Conservation (phyloP, 2,329 filamentous ascomycete species). For the Penicillium sp. region DNA sequence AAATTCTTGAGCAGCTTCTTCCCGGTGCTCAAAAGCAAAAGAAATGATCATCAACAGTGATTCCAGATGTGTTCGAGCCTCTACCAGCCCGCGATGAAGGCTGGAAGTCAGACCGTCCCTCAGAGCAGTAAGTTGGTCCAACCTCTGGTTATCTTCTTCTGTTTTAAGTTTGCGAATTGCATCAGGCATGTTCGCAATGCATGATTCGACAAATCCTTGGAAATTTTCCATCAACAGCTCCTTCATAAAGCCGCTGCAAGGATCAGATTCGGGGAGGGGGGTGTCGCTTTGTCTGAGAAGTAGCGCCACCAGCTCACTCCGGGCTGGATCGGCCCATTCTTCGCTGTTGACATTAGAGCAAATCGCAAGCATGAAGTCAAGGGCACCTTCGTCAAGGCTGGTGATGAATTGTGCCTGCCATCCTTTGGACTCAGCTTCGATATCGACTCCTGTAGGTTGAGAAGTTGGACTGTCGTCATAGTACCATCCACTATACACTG, state of each 20-base stretch:
- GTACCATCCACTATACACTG: conserved; percentile 90
- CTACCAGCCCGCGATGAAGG: conserved; percentile 45
- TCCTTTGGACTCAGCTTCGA: conserved; percentile 69
- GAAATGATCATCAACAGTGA: conserved; percentile 90
- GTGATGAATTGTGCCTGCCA: conserved; percentile 75
- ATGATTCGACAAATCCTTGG: conserved; percentile 85
- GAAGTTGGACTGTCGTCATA: conserved; percentile 70
- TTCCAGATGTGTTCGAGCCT: conserved; percentile 69
- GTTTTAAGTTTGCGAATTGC: conserved; percentile 81
- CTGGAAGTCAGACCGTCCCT: conserved; percentile 48
- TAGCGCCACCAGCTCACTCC: conserved; percentile 79
- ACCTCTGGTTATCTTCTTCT: conserved; percentile 82
- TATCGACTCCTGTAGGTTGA: conserved; percentile 64
- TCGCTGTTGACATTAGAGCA: conserved; percentile 79
- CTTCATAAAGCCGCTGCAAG: conserved; percentile 75
- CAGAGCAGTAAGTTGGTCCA: conserved; percentile 51
- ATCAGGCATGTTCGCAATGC: conserved; percentile 94
- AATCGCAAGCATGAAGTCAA: conserved; percentile 87
- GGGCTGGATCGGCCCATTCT: conserved; percentile 86
- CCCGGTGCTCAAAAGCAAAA: conserved; percentile 83
- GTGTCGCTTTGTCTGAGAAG: conserved; percentile 78
- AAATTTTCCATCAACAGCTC: conserved; percentile 75
- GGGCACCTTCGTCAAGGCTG: conserved; percentile 82
- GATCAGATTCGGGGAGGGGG: conserved; percentile 68
- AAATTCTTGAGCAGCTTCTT: conserved; percentile 83